A percentile compares a stretch with the other conserved stretches of the same genome.
Conservation (phyloP, 495 filamentous ascomycete species). For the Lasiosphaeria ovina region DNA sequence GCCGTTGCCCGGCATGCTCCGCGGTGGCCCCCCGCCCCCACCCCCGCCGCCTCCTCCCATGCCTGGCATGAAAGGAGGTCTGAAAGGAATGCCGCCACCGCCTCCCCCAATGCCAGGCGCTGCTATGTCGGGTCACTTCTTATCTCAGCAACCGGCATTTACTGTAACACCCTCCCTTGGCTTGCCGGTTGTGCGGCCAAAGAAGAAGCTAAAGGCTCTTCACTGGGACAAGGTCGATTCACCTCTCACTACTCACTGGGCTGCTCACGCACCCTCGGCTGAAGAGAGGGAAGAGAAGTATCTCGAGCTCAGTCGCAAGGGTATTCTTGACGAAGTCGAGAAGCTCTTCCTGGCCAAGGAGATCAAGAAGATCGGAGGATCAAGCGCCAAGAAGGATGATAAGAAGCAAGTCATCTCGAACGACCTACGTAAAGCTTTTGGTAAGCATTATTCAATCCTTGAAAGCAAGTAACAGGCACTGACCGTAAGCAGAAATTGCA, state of each 20-base stretch:
- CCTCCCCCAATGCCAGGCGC: conserved; percentile 60
- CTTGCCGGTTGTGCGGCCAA: conserved; percentile 78
- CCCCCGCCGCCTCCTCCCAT: conserved; percentile 44
- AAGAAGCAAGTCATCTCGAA: conserved; percentile 97
- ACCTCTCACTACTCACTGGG: conserved; percentile 94
- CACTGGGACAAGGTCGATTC: conserved; percentile 99
- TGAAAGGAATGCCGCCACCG: conserved; percentile 46
- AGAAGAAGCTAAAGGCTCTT: conserved; percentile 98
- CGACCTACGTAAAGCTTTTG: conserved; percentile 86
- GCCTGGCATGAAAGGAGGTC: conserved; percentile 32
- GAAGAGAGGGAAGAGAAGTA: conserved; percentile 94
- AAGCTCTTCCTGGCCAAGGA: conserved; percentile 97
- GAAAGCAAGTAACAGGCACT: conserved; percentile 12
- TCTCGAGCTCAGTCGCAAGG: conserved; percentile 83
- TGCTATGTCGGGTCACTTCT: conserved; percentile 51
- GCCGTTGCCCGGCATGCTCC: conserved; percentile 37
- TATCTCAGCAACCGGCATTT: conserved; percentile 45
- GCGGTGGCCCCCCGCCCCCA: conserved; percentile 38
- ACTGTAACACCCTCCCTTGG: conserved; percentile 39
- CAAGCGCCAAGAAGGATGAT: conserved; percentile 69
- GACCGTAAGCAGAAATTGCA: conserved; percentile 65
- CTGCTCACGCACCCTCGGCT: conserved; percentile 73
- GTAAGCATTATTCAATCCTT: conserved; percentile 36
- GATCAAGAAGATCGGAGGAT: conserved; percentile 78
- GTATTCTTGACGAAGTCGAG: conserved; percentile 96